Conservation (phyloP, 495 filamentous ascomycete species). For the Extremus antarcticus region DNA sequence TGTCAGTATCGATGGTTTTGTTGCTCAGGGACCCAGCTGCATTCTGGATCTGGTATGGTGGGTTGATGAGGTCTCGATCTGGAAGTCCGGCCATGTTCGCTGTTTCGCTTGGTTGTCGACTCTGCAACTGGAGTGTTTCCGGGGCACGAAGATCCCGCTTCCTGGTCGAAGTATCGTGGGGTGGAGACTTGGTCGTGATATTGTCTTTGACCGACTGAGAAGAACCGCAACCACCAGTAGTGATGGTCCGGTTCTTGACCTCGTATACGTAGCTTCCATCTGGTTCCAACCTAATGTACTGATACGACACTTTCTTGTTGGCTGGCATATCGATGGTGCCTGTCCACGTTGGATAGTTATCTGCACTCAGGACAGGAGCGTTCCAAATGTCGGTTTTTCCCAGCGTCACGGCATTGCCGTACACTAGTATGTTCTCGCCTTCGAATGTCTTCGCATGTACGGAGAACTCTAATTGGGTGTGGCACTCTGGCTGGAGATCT, state of each 20-base stretch:
- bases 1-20: conserved; percentile 62
- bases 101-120: conserved; percentile 7
- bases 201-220: conserved; percentile 2
- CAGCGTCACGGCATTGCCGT: conserved; percentile 13
- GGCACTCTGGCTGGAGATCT: conserved; percentile 51
- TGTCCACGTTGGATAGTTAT: conserved; percentile 18
- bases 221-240: conserved; percentile 14
- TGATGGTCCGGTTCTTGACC: conserved; percentile 15
- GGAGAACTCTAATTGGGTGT: conserved; percentile 13
- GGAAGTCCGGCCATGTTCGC: conserved; percentile 42
- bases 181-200: conserved; percentile 14
- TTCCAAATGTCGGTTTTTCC: conserved; percentile 7
- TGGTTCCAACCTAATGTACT: conserved; percentile 11
- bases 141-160: background rate
- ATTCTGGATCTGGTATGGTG: conserved; percentile 68
- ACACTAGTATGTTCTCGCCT: conserved; percentile 17
- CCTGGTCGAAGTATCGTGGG: background rate
- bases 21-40: conserved; percentile 57
- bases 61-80: conserved; percentile 54
- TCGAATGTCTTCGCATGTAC: conserved; percentile 14
- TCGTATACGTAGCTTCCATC: conserved; percentile 19
- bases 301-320: conserved; percentile 12
- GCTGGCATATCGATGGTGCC: conserved; percentile 15
- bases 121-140: conserved; percentile 2
- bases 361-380: conserved; percentile 3